phyloP scores from a whole-genome alignment of 2,329 filamentous ascomycete genomes.

The Hypoxylon sp. region DNA sequence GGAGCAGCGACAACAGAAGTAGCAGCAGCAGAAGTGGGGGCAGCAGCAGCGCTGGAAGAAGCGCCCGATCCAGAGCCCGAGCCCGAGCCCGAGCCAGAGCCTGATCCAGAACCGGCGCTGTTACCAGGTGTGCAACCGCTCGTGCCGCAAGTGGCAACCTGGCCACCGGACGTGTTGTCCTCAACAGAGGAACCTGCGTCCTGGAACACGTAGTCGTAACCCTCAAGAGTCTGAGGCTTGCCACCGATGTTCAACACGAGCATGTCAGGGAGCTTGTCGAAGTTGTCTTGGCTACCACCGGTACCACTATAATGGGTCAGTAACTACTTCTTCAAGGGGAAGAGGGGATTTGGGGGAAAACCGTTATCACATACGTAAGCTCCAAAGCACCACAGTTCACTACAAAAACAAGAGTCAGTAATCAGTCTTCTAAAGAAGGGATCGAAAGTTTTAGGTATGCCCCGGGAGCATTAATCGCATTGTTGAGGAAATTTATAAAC shows the following conservation, averaged over 20 bases:
- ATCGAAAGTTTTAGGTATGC: too few relatives aligned
- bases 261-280: slow-evolving; percentile 78
- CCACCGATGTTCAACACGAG: slow-evolving; percentile 78
- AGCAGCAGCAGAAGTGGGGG: slow-evolving; percentile 35
- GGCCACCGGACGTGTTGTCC: slow-evolving; percentile 58
- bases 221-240: slow-evolving; percentile 55
- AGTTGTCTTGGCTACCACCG: slow-evolving; percentile 66
- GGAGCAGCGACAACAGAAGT: slow-evolving; percentile 34
- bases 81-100: slow-evolving; percentile 49
- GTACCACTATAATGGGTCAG: slow-evolving; percentile 52
- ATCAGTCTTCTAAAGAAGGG: neutral
- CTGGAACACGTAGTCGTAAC: slow-evolving; percentile 75
- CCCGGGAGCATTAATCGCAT: too few relatives aligned
- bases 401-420: slow-evolving; percentile 63
- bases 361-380: slow-evolving; percentile 63
- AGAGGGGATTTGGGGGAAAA: neutral
- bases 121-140: slow-evolving; percentile 39
- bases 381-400: slow-evolving; percentile 91
- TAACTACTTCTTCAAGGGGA: neutral
- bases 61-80: slow-evolving; percentile 42
- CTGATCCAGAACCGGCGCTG: slow-evolving; percentile 46
- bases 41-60: slow-evolving; percentile 48
- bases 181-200: slow-evolving; percentile 74
- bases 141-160: slow-evolving; percentile 55
- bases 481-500: too few relatives aligned